phyloP scores from a whole-genome alignment of 495 filamentous ascomycete species.

The Hypoxylon crocopeplum region DNA sequence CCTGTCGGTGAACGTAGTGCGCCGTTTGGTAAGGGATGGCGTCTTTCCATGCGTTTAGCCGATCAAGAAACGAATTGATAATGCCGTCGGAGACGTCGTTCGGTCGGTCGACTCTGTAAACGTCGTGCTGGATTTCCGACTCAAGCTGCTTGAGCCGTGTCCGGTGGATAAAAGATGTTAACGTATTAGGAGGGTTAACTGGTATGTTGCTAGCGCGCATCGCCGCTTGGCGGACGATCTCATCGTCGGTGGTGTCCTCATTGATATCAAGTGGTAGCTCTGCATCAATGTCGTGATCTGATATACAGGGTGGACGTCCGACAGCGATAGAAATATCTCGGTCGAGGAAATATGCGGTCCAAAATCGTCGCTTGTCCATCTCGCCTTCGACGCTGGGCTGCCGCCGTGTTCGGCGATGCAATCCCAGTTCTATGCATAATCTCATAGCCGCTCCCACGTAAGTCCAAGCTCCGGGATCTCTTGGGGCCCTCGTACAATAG shows the following conservation, averaged over 20 bases:
- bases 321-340: slow-evolving; percentile 60
- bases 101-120: slow-evolving; percentile 61
- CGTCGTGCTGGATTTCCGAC: slow-evolving; percentile 61
- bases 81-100: slow-evolving; percentile 34
- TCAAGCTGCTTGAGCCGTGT: slow-evolving; percentile 60
- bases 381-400: slow-evolving; percentile 55
- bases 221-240: slow-evolving; percentile 43
- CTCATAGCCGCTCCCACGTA: slow-evolving; percentile 59
- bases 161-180: slow-evolving; percentile 60
- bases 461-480: slow-evolving; percentile 42
- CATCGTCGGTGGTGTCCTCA: slow-evolving; percentile 55
- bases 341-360: slow-evolving; percentile 63
- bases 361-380: slow-evolving; percentile 60
- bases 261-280: slow-evolving; percentile 54
- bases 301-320: slow-evolving; percentile 60
- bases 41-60: slow-evolving; percentile 40
- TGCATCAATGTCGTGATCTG: slow-evolving; percentile 61
- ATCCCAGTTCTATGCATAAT: slow-evolving; percentile 60
- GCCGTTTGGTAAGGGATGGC: slow-evolving; percentile 39
- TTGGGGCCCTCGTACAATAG: slow-evolving; percentile 40
- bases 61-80: slow-evolving; percentile 37
- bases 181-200: slow-evolving; percentile 46
- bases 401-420: slow-evolving; percentile 58
- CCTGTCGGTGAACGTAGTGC: slow-evolving; percentile 52
- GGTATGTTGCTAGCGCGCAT: slow-evolving; percentile 36